Evolutionary conservation across 1,139 yeast species (phyloP).

Genomic region (Yamadazyma dushanensis): DNA sequence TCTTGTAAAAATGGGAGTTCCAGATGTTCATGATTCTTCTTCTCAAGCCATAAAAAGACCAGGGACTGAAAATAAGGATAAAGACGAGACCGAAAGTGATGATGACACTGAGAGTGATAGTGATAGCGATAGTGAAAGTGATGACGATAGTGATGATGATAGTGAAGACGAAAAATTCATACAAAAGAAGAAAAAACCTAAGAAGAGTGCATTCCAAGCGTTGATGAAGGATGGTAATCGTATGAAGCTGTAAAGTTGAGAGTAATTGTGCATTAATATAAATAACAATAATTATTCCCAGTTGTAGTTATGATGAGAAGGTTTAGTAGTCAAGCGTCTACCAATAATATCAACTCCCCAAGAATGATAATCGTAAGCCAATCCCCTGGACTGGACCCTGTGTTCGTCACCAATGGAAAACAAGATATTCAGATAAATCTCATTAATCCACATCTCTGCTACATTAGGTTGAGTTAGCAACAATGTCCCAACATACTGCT

Average conservation of each 20-base stretch:
- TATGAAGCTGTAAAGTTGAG: neutral
- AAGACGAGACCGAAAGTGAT: conserved; percentile 1
- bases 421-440: conserved; percentile 33
- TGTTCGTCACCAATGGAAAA: conserved; percentile 26
- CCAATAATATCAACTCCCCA: conserved; percentile 31
- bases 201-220: conserved; percentile 49
- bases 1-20: conserved; percentile 58
- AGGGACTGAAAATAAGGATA: conserved; percentile 6
- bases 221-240: conserved; percentile 49
- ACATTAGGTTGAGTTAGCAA: conserved; percentile 39
- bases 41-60: conserved; percentile 13
- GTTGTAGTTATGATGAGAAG: neutral
- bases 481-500: conserved; percentile 46
- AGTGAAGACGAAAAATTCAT: conserved; percentile 13
- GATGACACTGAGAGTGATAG: conserved; percentile 14
- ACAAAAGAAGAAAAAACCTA: conserved; percentile 23
- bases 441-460: conserved; percentile 36
- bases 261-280: neutral
- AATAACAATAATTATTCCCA: neutral
- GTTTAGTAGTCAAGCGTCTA: conserved; percentile 12
- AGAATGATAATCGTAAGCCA: conserved; percentile 23
- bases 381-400: conserved; percentile 12
- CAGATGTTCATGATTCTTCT: conserved; percentile 55
- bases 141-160: conserved; percentile 17
- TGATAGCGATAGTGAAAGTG: conserved; percentile 24